Evolutionary conservation across 2,329 filamentous ascomycete genomes (phyloP), one percentile per base, ranked within the genome.

Genomic region (Chaetoscypha palmicola): DNA sequence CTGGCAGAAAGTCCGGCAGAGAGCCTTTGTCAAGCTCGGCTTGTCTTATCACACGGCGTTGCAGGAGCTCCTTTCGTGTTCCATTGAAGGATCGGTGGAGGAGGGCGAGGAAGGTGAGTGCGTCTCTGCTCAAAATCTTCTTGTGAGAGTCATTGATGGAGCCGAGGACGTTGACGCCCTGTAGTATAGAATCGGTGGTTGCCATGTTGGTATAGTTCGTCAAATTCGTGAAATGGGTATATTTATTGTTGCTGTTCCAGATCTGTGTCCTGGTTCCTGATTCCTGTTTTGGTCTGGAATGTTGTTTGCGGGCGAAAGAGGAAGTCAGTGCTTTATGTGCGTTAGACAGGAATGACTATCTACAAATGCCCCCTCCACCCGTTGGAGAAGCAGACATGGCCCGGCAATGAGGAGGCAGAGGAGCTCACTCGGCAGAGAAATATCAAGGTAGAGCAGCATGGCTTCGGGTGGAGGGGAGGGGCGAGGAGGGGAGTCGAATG

Each of bases 31-130:
- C 91, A 51, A 97, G 81, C 76, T 96, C 90, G 56, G 85, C 83
- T 72, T 97, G 92, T 62, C 91, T 86, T 56, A 83, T 71, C 58
- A 84, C 77, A 59, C 92, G 87, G 61, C 89, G 82, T 70, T 96
- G 83, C 43, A 98, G 79, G 33, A 98, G 80, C 38, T 76, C 73
- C 74, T 95, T 95, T 68, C 92, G 86, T 44, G 83, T 91, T 52
- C 67, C 71, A 67, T 97, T 94, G 77, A 97, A 97, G 53, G 89
- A 88, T 63, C 91, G 84, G 72, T 98, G 92, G 60, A 98, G 79
- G 53, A 96, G 82, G 28, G 91, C 86, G 49, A 98, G 79, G 74
- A 97, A 98, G 51, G 88, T 85, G 53, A 87, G 81, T 44, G 91
- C 91, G 54, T 94, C 79, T 58, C 89, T 91, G 51, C 81, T 95